Evolutionary conservation across 805 yeast genomes (phyloP).

Genomic region (Ogataea wickerhamii): DNA sequence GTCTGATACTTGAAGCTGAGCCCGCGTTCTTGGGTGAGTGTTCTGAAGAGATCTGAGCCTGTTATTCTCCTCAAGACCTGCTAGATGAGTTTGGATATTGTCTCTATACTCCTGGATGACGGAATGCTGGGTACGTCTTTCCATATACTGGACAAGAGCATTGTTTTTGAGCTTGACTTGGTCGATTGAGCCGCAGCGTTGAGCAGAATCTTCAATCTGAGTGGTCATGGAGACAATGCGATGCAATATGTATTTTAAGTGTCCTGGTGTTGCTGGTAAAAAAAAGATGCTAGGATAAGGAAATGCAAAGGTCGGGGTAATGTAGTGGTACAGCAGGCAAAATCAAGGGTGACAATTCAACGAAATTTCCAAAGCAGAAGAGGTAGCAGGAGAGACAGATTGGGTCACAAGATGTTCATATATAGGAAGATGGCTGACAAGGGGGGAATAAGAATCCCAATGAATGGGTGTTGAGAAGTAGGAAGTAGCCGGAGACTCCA

Average conservation of each 20-base stretch:
- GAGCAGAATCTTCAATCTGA: neutral
- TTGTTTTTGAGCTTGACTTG: constrained; percentile 7
- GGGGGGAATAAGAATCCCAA: neutral
- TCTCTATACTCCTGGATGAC: constrained; percentile 28
- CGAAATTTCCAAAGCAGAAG: constrained; percentile 1
- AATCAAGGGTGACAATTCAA: constrained; percentile 1
- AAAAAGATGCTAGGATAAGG: constrained; percentile 2
- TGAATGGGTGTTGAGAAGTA: neutral
- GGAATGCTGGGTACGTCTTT: constrained; percentile 26
- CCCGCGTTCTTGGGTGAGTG: neutral
- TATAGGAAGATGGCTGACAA: neutral
- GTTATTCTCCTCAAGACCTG: constrained; percentile 17
- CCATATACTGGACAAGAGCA: constrained; percentile 24
- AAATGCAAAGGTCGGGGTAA: constrained; percentile 1
- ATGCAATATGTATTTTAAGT: neutral
- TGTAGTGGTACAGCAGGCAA: constrained; percentile 3
- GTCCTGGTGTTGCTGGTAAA: neutral
- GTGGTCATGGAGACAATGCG: neutral
- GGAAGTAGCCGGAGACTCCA: neutral
- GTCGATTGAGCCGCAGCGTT: neutral
- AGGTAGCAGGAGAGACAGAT: neutral
- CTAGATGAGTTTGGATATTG: constrained; percentile 26
- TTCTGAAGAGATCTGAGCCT: neutral
- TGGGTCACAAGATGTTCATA: constrained; percentile 1
- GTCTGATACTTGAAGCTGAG: neutral